Conservation (phyloP, 495 filamentous ascomycete genomes). For the Penicillium pancosmium region DNA sequence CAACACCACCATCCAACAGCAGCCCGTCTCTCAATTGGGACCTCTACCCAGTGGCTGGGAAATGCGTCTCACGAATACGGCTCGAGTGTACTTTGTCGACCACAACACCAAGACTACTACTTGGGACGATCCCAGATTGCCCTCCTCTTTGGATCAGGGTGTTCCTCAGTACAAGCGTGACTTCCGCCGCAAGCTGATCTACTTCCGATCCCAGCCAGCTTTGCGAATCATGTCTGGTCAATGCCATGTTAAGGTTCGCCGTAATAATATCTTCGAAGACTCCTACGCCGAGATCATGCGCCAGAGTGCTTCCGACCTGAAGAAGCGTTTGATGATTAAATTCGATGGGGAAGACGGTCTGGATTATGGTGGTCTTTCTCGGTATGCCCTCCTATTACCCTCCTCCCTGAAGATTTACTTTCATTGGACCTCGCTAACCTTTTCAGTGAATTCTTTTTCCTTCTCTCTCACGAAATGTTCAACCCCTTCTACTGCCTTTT, state of each 20-base stretch:
- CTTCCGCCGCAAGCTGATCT: constrained; percentile 96
- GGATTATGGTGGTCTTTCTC: constrained; percentile 96
- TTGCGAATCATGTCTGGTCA: constrained; percentile 94
- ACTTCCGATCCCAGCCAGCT: constrained; percentile 97
- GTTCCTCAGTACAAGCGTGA: constrained; percentile 99
- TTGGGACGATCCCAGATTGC: constrained; percentile 97
- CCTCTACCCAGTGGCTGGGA: constrained; percentile 97
- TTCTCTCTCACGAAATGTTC: constrained; percentile 99
- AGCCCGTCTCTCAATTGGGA: constrained; percentile 97
- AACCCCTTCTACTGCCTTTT: constrained; percentile 99
- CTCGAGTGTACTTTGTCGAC: constrained; percentile 97
- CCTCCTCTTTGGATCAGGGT: constrained; percentile 96
- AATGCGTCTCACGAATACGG: constrained; percentile 98
- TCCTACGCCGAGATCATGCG: constrained; percentile 98
- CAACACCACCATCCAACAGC: constrained; percentile 88
- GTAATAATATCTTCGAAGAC: constrained; percentile 97
- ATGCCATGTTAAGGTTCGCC: constrained; percentile 96
- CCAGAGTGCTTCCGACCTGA: constrained; percentile 92
- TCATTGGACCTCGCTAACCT: constrained; percentile 27
- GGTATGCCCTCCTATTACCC: constrained; percentile 44
- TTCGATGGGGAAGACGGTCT: constrained; percentile 98
- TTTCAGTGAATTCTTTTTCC: constrained; percentile 95
- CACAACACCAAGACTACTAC: constrained; percentile 99
- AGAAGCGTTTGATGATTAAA: constrained; percentile 99
- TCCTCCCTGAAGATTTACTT: not conserved